These are phyloP conservation scores for Amoebophrya sp. DNA, from an alignment of 169 alveolate species.

Conservation along the genomic window DNA sequence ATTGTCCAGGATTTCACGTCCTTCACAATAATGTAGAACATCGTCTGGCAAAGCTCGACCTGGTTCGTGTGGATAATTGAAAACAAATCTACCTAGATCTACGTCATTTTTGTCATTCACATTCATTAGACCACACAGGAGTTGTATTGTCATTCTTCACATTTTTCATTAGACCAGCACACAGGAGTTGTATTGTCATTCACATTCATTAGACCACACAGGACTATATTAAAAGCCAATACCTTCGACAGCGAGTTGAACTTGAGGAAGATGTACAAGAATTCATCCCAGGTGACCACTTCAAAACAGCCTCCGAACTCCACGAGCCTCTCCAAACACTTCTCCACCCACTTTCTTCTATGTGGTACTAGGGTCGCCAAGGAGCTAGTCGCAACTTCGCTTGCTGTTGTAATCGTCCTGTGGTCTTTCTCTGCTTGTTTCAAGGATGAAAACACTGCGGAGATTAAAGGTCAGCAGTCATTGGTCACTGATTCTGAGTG, in stretches of 20 bases:
- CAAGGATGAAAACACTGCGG: not conserved
- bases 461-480: too few species aligned
- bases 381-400: not conserved
- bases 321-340: not conserved
- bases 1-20: conserved; percentile 34
- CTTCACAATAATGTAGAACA: conserved; percentile 31
- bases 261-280: conserved; percentile 26
- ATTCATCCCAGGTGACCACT: conserved; percentile 31
- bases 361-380: not conserved
- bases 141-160: too few species aligned
- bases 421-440: not conserved
- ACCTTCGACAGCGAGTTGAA: conserved; percentile 25
- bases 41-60: conserved; percentile 33
- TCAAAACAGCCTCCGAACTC: conserved; percentile 34
- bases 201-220: too few species aligned
- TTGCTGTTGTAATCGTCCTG: not conserved
- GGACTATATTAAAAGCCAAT: too few species aligned
- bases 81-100: too few species aligned
- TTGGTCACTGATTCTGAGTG: too few species aligned
- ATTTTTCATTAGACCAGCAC: too few species aligned
- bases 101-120: too few species aligned
- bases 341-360: not conserved
- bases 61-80: too few species aligned
- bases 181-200: too few species aligned
- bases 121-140: too few species aligned